Percentiles rank a stretch among this genome's conserved stretches.
phyloP scores from a whole-genome alignment of 495 filamentous ascomycete genomes.

The Penicillium paxilli region DNA sequence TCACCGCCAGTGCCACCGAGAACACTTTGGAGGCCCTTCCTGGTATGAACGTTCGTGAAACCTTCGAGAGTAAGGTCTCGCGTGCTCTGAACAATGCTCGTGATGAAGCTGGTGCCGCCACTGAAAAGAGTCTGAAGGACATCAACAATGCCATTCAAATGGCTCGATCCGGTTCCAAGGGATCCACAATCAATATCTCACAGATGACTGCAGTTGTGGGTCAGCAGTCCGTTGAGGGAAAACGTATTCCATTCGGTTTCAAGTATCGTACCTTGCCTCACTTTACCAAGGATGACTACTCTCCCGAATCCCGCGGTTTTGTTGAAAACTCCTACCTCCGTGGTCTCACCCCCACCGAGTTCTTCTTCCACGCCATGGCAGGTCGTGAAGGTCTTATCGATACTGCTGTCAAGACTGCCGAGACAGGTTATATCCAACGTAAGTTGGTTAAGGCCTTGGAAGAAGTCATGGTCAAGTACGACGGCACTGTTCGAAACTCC shows the following conservation, averaged over 20 bases:
- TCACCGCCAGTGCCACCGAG: conserved; percentile 75
- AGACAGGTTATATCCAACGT: conserved; percentile 98
- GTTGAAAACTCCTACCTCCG: conserved; percentile 99
- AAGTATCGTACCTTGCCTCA: conserved; percentile 97
- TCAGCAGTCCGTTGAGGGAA: conserved; percentile 96
- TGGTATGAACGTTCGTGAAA: conserved; percentile 97
- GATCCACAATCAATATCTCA: conserved; percentile 97
- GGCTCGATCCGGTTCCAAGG: conserved; percentile 95
- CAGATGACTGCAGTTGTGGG: conserved; percentile 98
- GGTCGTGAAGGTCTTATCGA: conserved; percentile 99
- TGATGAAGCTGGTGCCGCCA: conserved; percentile 91
- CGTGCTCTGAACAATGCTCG: conserved; percentile 91
- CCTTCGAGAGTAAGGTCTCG: conserved; percentile 94
- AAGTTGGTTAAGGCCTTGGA: conserved; percentile 97
- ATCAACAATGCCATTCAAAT: conserved; percentile 94
- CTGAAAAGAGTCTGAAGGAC: conserved; percentile 90
- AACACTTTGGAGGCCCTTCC: conserved; percentile 86
- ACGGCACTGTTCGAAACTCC: conserved; percentile 96
- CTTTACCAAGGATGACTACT: conserved; percentile 99
- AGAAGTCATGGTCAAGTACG: conserved; percentile 96
- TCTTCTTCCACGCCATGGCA: conserved; percentile 99
- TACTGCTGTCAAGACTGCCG: conserved; percentile 98
- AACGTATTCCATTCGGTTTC: conserved; percentile 99
- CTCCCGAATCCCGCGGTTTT: conserved; percentile 93
- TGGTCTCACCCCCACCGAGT: conserved; percentile 92